Conservation (phyloP, 1,139 yeast species). For the Geotrichum histeridarum region DNA sequence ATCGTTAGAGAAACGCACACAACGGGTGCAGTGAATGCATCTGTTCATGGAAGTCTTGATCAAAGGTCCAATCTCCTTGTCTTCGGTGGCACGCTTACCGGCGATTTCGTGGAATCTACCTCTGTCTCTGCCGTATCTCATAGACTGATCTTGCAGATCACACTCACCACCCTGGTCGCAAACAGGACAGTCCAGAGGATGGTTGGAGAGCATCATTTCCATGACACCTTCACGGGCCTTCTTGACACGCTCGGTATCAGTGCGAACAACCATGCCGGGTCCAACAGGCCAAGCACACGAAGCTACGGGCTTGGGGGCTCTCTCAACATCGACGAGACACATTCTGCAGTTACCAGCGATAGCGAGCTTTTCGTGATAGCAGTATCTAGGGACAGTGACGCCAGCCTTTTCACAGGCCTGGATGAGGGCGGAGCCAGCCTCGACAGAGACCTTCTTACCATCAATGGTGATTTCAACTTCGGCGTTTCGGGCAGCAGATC, state of each 20-base stretch:
- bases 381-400: constrained; percentile 79
- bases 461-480: constrained; percentile 76
- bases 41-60: constrained; percentile 90
- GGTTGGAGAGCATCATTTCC: constrained; percentile 82
- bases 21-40: constrained; percentile 89
- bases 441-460: constrained; percentile 70
- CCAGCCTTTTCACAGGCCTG: constrained; percentile 94
- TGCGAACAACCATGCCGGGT: constrained; percentile 82
- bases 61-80: constrained; percentile 85
- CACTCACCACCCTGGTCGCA: constrained; percentile 96
- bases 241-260: constrained; percentile 73
- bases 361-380: constrained; percentile 87
- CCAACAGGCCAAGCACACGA: constrained; percentile 90
- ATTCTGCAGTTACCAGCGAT: constrained; percentile 94
- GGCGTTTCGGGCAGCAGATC: constrained; percentile 35
- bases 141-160: constrained; percentile 83
- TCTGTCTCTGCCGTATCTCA: constrained; percentile 80
- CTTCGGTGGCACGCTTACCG: constrained; percentile 88
- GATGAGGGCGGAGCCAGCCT: constrained; percentile 82
- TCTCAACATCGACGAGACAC: constrained; percentile 88
- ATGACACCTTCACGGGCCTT: constrained; percentile 89
- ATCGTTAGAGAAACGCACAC: constrained; percentile 86
- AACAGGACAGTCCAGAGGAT: constrained; percentile 88
- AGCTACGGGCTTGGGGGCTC: constrained; percentile 86
- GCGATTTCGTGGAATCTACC: constrained; percentile 77